phyloP scores from a whole-genome alignment of 2,329 filamentous ascomycete species.

The Colletotrichum tropicicola region DNA sequence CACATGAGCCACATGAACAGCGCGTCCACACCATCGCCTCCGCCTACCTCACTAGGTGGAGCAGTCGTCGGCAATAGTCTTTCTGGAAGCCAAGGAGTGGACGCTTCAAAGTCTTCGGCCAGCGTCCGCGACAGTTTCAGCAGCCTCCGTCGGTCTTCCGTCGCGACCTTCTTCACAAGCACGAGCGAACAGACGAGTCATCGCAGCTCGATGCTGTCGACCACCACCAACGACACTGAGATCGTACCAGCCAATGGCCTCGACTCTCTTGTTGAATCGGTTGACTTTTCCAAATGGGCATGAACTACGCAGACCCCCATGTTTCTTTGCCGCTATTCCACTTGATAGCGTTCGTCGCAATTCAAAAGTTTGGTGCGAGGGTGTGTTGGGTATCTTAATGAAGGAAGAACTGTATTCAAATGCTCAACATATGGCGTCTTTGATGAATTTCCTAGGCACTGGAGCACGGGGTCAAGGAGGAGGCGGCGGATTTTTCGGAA shows the following conservation, averaged over 20 bases:
- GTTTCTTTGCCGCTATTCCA: not conserved
- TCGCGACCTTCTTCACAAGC: conserved; percentile 70
- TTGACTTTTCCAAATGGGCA: conserved; percentile 51
- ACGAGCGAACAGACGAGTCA: conserved; percentile 66
- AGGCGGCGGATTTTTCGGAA: conserved; percentile 17
- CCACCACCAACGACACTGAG: conserved; percentile 65
- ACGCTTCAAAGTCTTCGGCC: conserved; percentile 51
- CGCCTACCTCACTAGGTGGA: conserved; percentile 41
- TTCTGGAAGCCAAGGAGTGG: conserved; percentile 26
- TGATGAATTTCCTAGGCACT: not conserved
- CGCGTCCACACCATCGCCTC: conserved; percentile 37
- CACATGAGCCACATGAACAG: conserved; percentile 39
- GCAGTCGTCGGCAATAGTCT: conserved; percentile 33
- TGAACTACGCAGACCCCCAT: conserved; percentile 29
- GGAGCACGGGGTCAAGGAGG: not conserved
- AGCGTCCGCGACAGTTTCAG: conserved; percentile 69
- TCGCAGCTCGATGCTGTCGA: conserved; percentile 63
- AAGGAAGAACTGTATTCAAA: conserved; percentile 2
- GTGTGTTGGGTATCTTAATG: not conserved
- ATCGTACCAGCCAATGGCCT: conserved; percentile 41
- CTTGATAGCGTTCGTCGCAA: not conserved
- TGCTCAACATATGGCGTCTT: conserved; percentile 7
- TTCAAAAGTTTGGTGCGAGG: not conserved
- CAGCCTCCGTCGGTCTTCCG: conserved; percentile 69
- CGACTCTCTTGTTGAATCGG: conserved; percentile 45